Evolutionary conservation across 2,329 filamentous ascomycete genomes (phyloP), one percentile per base, ranked within the genome.

Genomic region (Penicillium sp.): DNA sequence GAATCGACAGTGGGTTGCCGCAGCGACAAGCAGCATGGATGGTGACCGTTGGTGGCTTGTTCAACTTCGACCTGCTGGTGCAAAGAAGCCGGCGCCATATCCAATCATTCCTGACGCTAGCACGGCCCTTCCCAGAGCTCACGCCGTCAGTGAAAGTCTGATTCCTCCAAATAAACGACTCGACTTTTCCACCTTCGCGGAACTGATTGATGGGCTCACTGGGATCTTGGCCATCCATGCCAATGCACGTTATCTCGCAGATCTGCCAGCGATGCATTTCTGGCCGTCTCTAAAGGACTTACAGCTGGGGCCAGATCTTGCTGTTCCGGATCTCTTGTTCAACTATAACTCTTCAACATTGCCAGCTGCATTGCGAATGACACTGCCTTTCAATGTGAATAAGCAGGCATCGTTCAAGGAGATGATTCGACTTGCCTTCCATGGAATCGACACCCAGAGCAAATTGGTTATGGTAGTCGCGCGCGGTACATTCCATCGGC

Each of bases 41-140:
- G 89, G 90, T 49, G 89, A 94, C 67, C 82, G 81, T 57, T 96
- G 90, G 89, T 92, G 88, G 85, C 76, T 92, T 55, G 77, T 90
- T 24, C 71, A 72, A 55, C 54, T 72, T 59, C 63, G 56, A 42
- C 54, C 64, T 27, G 41, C 61, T 22, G 46, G 61, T 16, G 34
- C 61, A 34, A 39, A 57, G 39, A 56, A 59, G 38, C 42, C 40
- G 8, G 38, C 21, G 13, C 24, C 40, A 14, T 54, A 45, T 24
- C 41, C 54, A 32, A 24, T 31, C n/a, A 50, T 56, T 36, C 54
- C 56, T 49, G 48, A 60, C 22, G 46, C 46, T 44, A 53, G 53
- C 5, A 56, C 62, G 31, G 50, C 55, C 43, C 48, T 67, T 39
- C 61, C 65, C 43, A 62, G 61, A 11, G 67, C 66, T 24, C 68